Evolutionary conservation across 106 monocot species (phyloP), one percentile per base, ranked within the genome.

Genomic region (Dioscorea alata): DNA sequence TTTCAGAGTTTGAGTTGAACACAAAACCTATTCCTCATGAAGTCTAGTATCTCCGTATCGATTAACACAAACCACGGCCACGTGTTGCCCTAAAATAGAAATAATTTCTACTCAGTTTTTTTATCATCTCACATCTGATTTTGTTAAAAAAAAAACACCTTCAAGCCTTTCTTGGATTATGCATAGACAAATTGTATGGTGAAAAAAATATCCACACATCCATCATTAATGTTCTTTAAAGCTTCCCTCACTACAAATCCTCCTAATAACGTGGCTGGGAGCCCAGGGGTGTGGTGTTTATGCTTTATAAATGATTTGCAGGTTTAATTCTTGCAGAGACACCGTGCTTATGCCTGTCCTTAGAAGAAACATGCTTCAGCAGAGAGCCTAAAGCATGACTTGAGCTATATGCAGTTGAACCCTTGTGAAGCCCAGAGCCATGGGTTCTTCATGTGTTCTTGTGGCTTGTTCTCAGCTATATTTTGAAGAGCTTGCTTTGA

Each of bases 401-500:
- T 49, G 79, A 53, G 34, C n/a, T 57, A 18, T 66, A 61, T 23
- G 72, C 52, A 21, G 64, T 18, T 33, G 59, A 19, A 16, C 66
- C 57, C 59, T 79, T 69, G 34, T 70, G 59, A 65, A 61, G 71
- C 33, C 49, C 28, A 4, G 75, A 53, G 13, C 54, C 31, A 52
- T 32, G 67, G 31, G 56, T 73, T 62, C 73, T 70, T 59, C 70
- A 33, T 0, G 80, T 25, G 12, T 33, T 49, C 21, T 81, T 86
- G 22, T 71, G 69, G 0, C 86, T 86, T 34, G 77, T 53, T 70
- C 73, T 81, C 23, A 64, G 18, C 8, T 70, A 15, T 86, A 86
- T 65, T 90, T 90, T 4, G 75, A 48, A 10, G 79, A 75, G 48
- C 63, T 75, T 16, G 79, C 19, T 53, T 66, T 83, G 19, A 84